Percentiles rank a stretch among this genome's conserved stretches.
phyloP scores from a whole-genome alignment of 2,329 filamentous ascomycete genomes.

The Exophiala aquamarina region DNA sequence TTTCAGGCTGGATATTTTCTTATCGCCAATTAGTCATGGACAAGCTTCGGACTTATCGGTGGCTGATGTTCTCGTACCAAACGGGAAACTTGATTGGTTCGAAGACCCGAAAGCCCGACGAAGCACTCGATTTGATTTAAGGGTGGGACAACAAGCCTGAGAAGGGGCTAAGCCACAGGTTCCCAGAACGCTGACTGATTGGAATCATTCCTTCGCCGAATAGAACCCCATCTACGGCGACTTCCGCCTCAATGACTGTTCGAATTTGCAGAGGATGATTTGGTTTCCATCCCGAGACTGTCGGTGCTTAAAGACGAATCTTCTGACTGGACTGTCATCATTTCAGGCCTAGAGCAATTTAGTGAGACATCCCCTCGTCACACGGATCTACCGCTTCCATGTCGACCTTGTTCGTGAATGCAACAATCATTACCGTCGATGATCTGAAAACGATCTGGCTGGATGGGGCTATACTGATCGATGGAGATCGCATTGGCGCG shows the following conservation, averaged over 20 bases:
- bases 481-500: conserved; percentile 12
- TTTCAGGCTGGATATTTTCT: conserved; percentile 5
- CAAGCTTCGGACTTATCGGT: conserved; percentile 1
- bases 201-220: no score
- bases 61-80: conserved; percentile 3
- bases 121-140: no score
- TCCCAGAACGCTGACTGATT: no score
- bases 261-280: no score
- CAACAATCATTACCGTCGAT: conserved; percentile 22
- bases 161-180: no score
- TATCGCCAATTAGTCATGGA: conserved; percentile 2
- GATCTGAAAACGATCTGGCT: conserved; percentile 15
- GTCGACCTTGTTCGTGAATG: conserved; percentile 24
- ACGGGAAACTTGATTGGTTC: conserved; percentile 2
- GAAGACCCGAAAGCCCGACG: neutral
- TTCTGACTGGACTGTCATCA: neutral
- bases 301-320: neutral
- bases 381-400: conserved; percentile 23
- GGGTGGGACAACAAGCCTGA: no score
- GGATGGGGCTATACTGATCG: conserved; percentile 15
- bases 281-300: no score
- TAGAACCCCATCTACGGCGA: no score
- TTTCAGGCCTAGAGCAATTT: neutral
- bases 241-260: no score
- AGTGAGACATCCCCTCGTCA: conserved; percentile 4